Base-by-base conservation (phyloP, 108 stramenopile species). In the Cyclotella sp. region DNA sequence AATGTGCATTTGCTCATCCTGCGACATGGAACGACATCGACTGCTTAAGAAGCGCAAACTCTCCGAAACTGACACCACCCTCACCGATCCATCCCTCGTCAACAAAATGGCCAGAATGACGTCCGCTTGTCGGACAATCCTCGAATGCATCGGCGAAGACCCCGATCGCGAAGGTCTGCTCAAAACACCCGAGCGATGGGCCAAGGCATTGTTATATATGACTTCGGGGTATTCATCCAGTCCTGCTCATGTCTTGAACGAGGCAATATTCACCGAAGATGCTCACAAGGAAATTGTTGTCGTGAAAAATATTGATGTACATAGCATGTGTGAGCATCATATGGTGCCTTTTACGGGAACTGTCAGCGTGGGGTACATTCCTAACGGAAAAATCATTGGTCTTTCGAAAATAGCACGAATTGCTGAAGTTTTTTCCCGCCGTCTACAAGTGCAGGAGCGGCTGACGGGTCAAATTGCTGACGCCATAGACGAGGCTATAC, bases 361-460 rank as follows among this genome's bases (percentile, higher is more conserved):
- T 27, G 91, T 97, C 24, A 97, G 98, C 79, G 97, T 99, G 74
- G 98, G 96, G 13, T 99, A 99, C 85, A 97, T 99, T 69, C 99
- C 99, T 65, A 85, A 95, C 79, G 94, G 96, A 26, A 94, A 95
- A 70, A 79, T 98, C 54, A 84, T 97, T 26, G 97, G 98, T 19
- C 70, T 98, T 60, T 91, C 90, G 75, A 99, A 99, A 76, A 86
- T 99, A 49, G 97, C 97, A 13, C 85, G 98, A 2, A 97, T 98
- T 69, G 93, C 96, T 26, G 98, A 99, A 64, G 85, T 98, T 61
- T 98, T 79, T 75, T 82, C 98, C 11, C 79, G 97, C 47, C 76
- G 99, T 4, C 81, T 99, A 41, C 99, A 99, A 83, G 98, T 99
- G n/a, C 99, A 99, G 81, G 99, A 99, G 76, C 89, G 99, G 8